Base-by-base conservation (phyloP, 805 yeast genomes). In the Trichomonascus vanleenenianus region DNA sequence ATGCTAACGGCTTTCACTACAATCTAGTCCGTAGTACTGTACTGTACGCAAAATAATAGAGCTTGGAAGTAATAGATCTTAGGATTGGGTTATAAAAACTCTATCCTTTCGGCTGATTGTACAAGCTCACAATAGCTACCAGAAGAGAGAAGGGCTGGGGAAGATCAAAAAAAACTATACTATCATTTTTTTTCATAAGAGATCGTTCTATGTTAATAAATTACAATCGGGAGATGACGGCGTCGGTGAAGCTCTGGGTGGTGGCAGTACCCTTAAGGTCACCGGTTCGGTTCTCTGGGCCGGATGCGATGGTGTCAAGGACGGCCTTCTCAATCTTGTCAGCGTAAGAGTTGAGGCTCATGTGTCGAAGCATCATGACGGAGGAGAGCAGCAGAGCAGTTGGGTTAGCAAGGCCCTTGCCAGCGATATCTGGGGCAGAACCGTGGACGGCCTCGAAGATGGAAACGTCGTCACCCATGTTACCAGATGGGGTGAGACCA, bases 381-480 rank as follows among this genome's bases (percentile, higher is more conserved):
- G 97, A 91, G 42, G 96, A 87, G 65, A 93, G 78, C 67, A 93
- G 76, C 65, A 93, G 72, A 47, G 98, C 98, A 51, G 98, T 93
- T 73, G 98, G 98, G 81, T 93, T 93, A 55, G 98, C 98, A 67
- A 86, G 79, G 66, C 95, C 94, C 78, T 93, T 87, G 65, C 98
- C 98, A 52, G 97, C 97, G 63, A 93, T 93, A 69, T 93, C 98
- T 59, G 98, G 98, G 53, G 98, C 98, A 48, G 97, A 89, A 68
- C 98, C 98, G 70, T 93, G 98, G 63, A 93, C 98, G 55, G 98
- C 98, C 79, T 93, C 98, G 68, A 93, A 93, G 66, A 93, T 91
- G 47, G 97, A 87, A 53, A 91, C 95, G 67, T 85, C 83, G 76
- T 87, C 86, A 75, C 98, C 98, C 89, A 93, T 93, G 81, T 93